A percentile compares a stretch with the other conserved stretches of the same genome.
phyloP scores from a whole-genome alignment of 371 early-diverging fungal species.

The Syncephalastrum racemosum region DNA sequence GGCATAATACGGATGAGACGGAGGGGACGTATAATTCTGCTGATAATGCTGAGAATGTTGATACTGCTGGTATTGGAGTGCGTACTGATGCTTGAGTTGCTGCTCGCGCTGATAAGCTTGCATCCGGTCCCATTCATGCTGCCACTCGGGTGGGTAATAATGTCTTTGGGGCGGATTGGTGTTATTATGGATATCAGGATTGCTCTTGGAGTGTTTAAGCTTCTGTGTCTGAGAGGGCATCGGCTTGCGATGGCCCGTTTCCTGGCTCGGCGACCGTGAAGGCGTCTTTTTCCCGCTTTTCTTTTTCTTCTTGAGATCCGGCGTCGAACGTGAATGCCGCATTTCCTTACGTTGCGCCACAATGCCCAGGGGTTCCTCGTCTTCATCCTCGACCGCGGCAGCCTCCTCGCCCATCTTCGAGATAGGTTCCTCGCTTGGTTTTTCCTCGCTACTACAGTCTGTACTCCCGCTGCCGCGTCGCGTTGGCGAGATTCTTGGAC shows the following conservation, averaged over 20 bases:
- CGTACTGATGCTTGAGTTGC: conserved; percentile 29
- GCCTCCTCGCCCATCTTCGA: neutral
- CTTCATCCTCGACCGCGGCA: conserved; percentile 14
- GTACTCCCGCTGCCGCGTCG: conserved; percentile 13
- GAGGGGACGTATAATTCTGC: neutral
- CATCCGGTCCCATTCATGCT: conserved; percentile 44
- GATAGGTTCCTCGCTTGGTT: neutral
- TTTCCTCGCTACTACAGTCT: neutral
- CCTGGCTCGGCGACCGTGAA: conserved; percentile 18
- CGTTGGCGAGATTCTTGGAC: conserved; percentile 3
- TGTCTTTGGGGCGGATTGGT: conserved; percentile 7
- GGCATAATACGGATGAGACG: neutral
- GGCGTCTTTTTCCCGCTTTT: conserved; percentile 19
- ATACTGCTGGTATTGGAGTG: conserved; percentile 3
- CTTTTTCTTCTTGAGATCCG: conserved; percentile 39
- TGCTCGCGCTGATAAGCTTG: conserved; percentile 40
- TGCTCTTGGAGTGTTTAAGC: conserved; percentile 35
- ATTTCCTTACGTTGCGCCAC: conserved; percentile 12
- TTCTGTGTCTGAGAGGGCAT: conserved; percentile 11
- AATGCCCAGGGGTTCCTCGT: conserved; percentile 5
- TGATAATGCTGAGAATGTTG: neutral
- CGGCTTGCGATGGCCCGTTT: conserved; percentile 8
- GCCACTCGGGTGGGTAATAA: conserved; percentile 21
- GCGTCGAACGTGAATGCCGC: conserved; percentile 29
- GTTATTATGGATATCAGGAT: conserved; percentile 31